A percentile compares a stretch with the other conserved stretches of the same genome.
Evolutionary conservation across 352 stramenopile genomes (phyloP).

Genomic region (Bremia lactucae): DNA sequence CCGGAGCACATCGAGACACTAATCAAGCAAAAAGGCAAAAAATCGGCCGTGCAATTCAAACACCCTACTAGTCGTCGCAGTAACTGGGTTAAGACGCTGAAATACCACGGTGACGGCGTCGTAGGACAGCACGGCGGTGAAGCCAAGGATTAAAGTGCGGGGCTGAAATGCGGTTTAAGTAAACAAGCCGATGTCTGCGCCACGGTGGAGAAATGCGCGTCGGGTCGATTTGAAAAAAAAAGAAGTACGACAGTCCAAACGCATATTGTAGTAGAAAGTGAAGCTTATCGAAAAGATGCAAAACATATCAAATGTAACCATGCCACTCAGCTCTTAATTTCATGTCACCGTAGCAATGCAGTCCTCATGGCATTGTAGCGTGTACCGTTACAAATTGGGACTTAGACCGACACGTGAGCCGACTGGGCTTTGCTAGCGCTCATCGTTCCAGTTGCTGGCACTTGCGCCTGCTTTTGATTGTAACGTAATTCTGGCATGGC

Average conservation of each 20-base stretch:
- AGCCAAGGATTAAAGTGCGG: slow-evolving; percentile 45
- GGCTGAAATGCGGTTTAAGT: slow-evolving; percentile 2
- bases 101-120: slow-evolving; percentile 76
- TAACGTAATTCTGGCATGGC: slow-evolving; percentile 73
- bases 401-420: slow-evolving; percentile 56
- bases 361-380: too few relatives aligned
- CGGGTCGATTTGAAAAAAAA: too few relatives aligned
- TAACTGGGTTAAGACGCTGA: slow-evolving; percentile 85
- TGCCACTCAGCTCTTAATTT: slow-evolving; percentile 20
- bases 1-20: slow-evolving; percentile 56
- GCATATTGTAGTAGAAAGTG: neutral
- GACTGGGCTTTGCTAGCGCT: slow-evolving; percentile 32
- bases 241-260: too few relatives aligned
- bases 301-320: slow-evolving; percentile 25
- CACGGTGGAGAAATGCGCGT: too few relatives aligned
- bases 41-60: slow-evolving; percentile 61
- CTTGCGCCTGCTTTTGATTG: slow-evolving; percentile 44
- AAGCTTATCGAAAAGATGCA: slow-evolving; percentile 6
- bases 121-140: slow-evolving; percentile 73
- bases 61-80: slow-evolving; percentile 63
- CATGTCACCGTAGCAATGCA: slow-evolving; percentile 7
- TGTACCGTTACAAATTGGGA: too few relatives aligned
- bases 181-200: neutral
- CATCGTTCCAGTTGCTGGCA: slow-evolving; percentile 14
- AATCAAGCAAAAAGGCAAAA: slow-evolving; percentile 77